Base-by-base conservation (phyloP, 345 rosid species). In the Excoecaria agallocha region DNA sequence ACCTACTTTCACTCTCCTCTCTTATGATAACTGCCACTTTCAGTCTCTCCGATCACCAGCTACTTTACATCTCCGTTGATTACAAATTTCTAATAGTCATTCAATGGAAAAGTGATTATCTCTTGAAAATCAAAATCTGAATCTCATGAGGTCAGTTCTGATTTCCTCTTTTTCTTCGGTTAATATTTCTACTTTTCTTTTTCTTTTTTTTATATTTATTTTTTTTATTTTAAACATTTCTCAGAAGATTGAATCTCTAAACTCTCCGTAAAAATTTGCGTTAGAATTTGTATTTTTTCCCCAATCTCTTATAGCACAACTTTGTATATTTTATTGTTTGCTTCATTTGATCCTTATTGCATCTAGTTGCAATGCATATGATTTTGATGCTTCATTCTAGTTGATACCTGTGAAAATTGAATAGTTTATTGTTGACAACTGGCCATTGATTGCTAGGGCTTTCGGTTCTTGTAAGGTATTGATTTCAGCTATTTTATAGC, bases 401-500 rank as follows among this genome's bases (percentile, higher is more conserved):
- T 49, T 76, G 12, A 55, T 56, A 43, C 30, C n/a, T 35, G 13
- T 43, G 30, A 38, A 54, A 70, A 54, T 76, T 43, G 17, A 46
- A 38, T 39, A 62, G 46, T 37, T 54, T 15, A n/a, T 46, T 30
- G 51, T 43, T 3, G 10, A 62, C 55, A 60, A 39, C 38, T 37
- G 12, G 41, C 16, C 22, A 59, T 52, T 8, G 50, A 24, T 63
- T 41, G 45, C 8, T 57, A 50, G 80, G 76, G 61, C 30, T 72
- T 71, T 20, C 20, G 68, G 43, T n/a, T 15, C 15, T 17, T 65
- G 1, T 38, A 43, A 30, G 10, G 49, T 54, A 73, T 50, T 62
- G 57, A 38, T n/a, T 63, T n/a, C 74, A 77, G 70, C 74, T 79
- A 38, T 60, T 68, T 3, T 8, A 16, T 57, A 82, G 80, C 79